Base-by-base conservation (phyloP, 2,329 filamentous ascomycete species). In the Diaporthe sp. region DNA sequence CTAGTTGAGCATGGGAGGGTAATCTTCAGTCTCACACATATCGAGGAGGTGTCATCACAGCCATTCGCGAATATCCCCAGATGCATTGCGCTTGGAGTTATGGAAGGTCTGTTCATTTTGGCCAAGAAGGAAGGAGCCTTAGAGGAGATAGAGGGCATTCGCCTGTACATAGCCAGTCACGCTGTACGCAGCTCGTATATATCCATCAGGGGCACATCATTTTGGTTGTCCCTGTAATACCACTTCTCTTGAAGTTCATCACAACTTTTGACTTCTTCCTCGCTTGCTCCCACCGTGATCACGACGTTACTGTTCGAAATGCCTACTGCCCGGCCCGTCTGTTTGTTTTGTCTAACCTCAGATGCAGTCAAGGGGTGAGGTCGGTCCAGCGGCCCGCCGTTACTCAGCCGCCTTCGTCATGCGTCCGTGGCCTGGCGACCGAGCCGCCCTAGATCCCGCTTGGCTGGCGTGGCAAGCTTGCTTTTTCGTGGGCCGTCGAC, bases 21-120 rank as follows among this genome's bases (percentile, higher is more conserved):
- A 70, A 60, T 47, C 63, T 53, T 25, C 49, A 53, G 57, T 75
- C 63, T 71, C 65, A 53, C 34, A 71, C 31, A 34, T 53, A 28
- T 44, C 31, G 51, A 74, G 55, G 51, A 68, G 63, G 42, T 44
- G n/a, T 65, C 49, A 51, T 55, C 51, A 53, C 58, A 53, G 37
- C 9, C 57, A 61, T 61, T 68, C 47, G 65, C 51, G 51, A 63
- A 75, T 75, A 72, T 75, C 65, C 73, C 73, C 51, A 63, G 31
- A 63, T 63, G 58, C 68, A 63, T 75, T 75, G 65, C 63, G 73
- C 58, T 72, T 61, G 71, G 60, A 63, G 58, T 73, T 73, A 73
- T 63, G 71, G 63, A 68, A n/a, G 44, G 44, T 51, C 63, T 68
- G 71, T 53, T 63, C 49, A 51, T 61, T 61, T 53, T 37, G 49